Evolutionary conservation across 2,329 filamentous ascomycete species (phyloP), one percentile per base, ranked within the genome.

Genomic region (Fusarium pininemorale): DNA sequence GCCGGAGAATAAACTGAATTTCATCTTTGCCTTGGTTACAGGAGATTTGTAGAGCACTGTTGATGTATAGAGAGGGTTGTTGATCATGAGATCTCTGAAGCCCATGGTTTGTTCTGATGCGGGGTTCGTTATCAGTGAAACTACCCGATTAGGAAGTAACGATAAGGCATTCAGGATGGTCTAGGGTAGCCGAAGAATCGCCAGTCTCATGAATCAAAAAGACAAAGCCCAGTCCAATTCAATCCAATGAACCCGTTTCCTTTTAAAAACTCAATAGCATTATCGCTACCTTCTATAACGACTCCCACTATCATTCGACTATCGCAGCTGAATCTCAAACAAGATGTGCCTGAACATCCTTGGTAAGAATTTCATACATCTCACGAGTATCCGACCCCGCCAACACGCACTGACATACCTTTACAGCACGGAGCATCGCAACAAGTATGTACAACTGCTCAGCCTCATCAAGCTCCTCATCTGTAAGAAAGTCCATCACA

Each of bases 191-290:
- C 2, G 0, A 0, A 5, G 12, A 35, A 14, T 14, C 6, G 4
- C 3, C 10, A 24, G 14, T n/a, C 7, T 24, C 11, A 20, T 20
- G 22, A 32, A n/a, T 9, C 7, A 18, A 20, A 1, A 0, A 0
- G 6, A 51, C 7, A 7, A 7, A 24, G 3, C 22, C 11, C 8
- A 35, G 2, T 24, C 1, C 7, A 10, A 1, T 7, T 24, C 7
- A 13, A 3, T 18, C 13, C 7, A 7, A 14, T 7, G 1, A 18
- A 18, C 9, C 14, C 3, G 3, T 18, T 14, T 51, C 0, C 7
- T 32, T 7, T 5, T 18, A 1, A 16, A 16, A 14, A 1, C 7
- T 3, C 6, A 18, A 13, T 14, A 12, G 7, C 20, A 11, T 26
- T 2, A 44, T 18, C 6, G 6, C n/a, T 8, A 7, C 6, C 6